Evolutionary conservation across 768 basidiomycete species (phyloP), one percentile per base, ranked within the genome.

Genomic region (Pleurotus sapidus): DNA sequence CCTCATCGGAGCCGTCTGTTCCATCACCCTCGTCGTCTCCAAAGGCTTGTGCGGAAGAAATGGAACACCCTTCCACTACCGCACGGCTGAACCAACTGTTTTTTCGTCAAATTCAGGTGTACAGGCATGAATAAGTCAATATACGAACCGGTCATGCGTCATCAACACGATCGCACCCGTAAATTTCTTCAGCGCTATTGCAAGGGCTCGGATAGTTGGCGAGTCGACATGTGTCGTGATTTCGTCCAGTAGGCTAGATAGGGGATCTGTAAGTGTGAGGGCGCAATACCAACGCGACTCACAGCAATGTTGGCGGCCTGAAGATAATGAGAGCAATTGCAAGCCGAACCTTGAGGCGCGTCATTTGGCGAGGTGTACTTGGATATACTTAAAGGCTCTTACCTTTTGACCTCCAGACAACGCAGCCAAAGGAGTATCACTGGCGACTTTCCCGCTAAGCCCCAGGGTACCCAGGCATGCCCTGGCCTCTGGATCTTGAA

Each of bases 201-300:
- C 79, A 1, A 89, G 69, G 0, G 81, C 82, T 57, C 77, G 68
- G 30, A 88, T 82, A 2, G 84, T 87, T 23, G 79, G 77, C 42
- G 77, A 74, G 66, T 89, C 87, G 43, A 89, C 68, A 69, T 89
- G 88, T n/a, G 87, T 81, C 46, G 87, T 86, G 4, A 86, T 81
- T 65, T 89, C 88, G 60, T 83, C 81, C 20, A 83, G 68, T 5
- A 82, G 67, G 9, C 51, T 54, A 18, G 14, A 51, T 49, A 5
- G 24, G 27, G 7, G 15, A 15, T n/a, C 15, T 18, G 51, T 24
- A 39, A 25, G 15, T n/a, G 2, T 14, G 5, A 20, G 23, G 34
- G 23, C 7, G 23, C 9, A 24, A 18, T 17, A 17, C 14, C 20
- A 14, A 8, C 9, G n/a, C 9, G 27, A 23, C 39, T 54, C 9